phyloP scores from a whole-genome alignment of 2,329 filamentous ascomycete species.

The Penicillium rolfsii region DNA sequence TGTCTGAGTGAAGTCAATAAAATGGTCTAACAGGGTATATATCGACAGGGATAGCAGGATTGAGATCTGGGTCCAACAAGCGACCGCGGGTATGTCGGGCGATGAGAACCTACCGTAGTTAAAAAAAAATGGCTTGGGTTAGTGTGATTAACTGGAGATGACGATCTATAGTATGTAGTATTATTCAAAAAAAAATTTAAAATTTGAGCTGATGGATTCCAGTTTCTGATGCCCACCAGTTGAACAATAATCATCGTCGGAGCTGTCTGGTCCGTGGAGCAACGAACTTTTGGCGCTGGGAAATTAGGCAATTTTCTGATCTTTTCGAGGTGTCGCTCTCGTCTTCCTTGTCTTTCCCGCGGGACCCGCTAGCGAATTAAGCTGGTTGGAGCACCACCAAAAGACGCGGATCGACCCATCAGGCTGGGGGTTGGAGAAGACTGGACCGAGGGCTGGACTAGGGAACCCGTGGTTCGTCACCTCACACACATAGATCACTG shows the following conservation, averaged over 20 bases:
- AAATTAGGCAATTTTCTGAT: background rate
- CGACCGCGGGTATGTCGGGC: background rate
- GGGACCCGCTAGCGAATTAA: background rate
- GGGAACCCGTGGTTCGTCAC: background rate
- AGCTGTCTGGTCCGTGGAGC: conserved; percentile 21
- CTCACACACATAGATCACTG: no score
- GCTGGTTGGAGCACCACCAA: background rate
- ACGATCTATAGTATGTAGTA: background rate
- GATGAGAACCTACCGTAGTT: background rate
- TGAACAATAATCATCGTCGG: conserved; percentile 1
- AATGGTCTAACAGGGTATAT: background rate
- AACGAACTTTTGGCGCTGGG: background rate
- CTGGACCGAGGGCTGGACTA: background rate
- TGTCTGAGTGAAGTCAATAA: background rate
- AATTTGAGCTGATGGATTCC: no score
- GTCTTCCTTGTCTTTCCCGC: background rate
- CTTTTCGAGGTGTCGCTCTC: background rate
- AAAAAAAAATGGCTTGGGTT: background rate
- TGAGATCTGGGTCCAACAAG: background rate
- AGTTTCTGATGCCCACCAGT: background rate
- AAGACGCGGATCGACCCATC: background rate
- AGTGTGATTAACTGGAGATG: background rate
- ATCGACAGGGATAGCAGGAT: background rate
- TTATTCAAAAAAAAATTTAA: no score
- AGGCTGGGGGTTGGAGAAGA: background rate